These are phyloP conservation scores for Jaltomata sinuosa DNA, from an alignment of 257 asterid genomes.

Conservation along the genomic window DNA sequence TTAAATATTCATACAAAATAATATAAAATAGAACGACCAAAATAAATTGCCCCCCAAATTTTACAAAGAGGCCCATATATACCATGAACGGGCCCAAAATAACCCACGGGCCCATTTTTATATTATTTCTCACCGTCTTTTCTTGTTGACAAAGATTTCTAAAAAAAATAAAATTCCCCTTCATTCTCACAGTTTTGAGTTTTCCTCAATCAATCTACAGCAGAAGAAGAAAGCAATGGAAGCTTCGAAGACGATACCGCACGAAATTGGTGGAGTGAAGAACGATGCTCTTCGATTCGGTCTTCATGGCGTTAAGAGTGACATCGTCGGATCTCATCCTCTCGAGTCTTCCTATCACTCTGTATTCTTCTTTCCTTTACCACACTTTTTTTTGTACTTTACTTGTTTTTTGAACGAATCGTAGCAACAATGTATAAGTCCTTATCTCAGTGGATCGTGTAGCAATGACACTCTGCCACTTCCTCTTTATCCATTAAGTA, in stretches of 20 bases:
- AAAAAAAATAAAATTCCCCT: no score
- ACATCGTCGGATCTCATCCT: constrained; percentile 71
- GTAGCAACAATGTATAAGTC: no score
- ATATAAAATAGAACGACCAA: no score
- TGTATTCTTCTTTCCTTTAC: neutral
- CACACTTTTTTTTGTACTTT: neutral
- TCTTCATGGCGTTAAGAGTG: constrained; percentile 79
- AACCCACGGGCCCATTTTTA: neutral
- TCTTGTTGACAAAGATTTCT: neutral
- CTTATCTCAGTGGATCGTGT: no score
- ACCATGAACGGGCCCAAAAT: neutral
- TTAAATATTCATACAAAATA: no score
- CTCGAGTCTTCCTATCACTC: constrained; percentile 54
- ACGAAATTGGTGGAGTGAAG: neutral
- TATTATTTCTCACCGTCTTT: neutral
- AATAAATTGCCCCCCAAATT: no score
- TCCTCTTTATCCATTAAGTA: no score
- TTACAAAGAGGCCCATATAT: no score
- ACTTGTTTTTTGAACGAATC: no score
- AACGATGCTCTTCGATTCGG: constrained; percentile 18
- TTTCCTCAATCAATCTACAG: no score
- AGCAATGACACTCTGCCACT: no score
- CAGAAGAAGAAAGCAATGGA: neutral
- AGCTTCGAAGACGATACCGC: neutral
- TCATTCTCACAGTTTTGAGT: no score